phyloP scores from a whole-genome alignment of 306 rosid genomes.

The Vigna reflexopilosa region DNA sequence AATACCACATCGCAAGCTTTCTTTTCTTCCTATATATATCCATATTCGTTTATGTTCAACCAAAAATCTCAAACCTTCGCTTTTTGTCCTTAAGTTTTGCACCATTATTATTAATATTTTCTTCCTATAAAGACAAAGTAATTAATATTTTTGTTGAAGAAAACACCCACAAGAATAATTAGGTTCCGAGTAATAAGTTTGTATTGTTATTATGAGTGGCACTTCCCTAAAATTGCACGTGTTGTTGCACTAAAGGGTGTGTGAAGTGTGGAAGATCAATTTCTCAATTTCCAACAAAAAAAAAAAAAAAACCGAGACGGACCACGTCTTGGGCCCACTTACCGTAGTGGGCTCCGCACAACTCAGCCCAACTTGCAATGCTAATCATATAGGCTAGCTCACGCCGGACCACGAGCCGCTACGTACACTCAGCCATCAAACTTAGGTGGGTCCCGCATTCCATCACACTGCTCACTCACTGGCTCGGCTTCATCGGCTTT shows the following conservation, averaged over 20 bases:
- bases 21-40: background rate
- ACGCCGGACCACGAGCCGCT: slow-evolving; percentile 75
- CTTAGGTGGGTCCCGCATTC: slow-evolving; percentile 56
- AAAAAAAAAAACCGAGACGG: background rate
- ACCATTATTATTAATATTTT: background rate
- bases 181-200: slow-evolving; percentile 36
- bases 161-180: slow-evolving; percentile 35
- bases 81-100: background rate
- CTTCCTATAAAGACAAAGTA: slow-evolving; percentile 5
- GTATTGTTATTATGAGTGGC: slow-evolving; percentile 20
- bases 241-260: background rate
- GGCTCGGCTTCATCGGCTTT: too few species aligned
- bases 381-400: slow-evolving; percentile 72
- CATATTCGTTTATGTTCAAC: too few species aligned
- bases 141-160: slow-evolving; percentile 28
- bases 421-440: slow-evolving; percentile 51
- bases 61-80: background rate
- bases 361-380: slow-evolving; percentile 49
- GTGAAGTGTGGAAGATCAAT: slow-evolving; percentile 5
- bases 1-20: background rate
- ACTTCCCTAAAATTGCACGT: slow-evolving; percentile 37
- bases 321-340: slow-evolving; percentile 27
- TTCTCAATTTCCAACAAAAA: slow-evolving; percentile 2
- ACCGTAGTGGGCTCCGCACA: slow-evolving; percentile 17
- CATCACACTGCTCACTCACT: slow-evolving; percentile 33